Evolutionary conservation across 1,284 basidiomycete genomes (phyloP), one percentile per base, ranked within the genome.

Genomic region (Ustilago shanxiensis): DNA sequence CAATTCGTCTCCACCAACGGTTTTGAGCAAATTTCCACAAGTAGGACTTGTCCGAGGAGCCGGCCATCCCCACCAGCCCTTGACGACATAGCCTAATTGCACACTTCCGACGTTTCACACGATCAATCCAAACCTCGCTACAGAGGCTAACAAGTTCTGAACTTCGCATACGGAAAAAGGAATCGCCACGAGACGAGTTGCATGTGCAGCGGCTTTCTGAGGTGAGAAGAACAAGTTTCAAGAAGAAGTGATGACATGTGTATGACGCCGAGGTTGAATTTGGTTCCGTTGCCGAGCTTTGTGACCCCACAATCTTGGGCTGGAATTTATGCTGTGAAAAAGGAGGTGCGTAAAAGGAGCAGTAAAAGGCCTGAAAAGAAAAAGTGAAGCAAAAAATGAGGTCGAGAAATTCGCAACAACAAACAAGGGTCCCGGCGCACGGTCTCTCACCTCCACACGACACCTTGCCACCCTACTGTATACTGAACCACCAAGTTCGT

Each of bases 381-480:
- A 52, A 35, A 22, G n/a, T 5, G 14, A 24, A 51, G 29, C 18
- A 8, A 37, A 37, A 28, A 37, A 31, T 33, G 20, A 33, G 51
- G 51, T 53, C n/a, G 29, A 54, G 20, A 54, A 37, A 37, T 44
- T 31, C 33, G 39, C 20, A 8, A 16, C 47, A 28, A 49, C n/a
- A 49, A 49, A 45, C 2, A 24, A 29, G n/a, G 18, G 26, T 22
- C 35, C 35, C 54, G 29, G 31, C 56, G 24, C 33, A 35, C 31
- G 35, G 33, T 28, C 56, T n/a, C 22, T 5, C 47, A 29, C 60
- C 60, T 53, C 58, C 60, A 61, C 60, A 61, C 60, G 29, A 47
- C 60, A 53, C 49, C 39, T 44, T 44, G 37, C 16, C 20, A 31
- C 20, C 35, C 49, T 18, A 8, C 55, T n/a, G n/a, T n/a, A n/a